phyloP scores from a whole-genome alignment of 495 filamentous ascomycete species.

The Antarctomyces pellizariae region DNA sequence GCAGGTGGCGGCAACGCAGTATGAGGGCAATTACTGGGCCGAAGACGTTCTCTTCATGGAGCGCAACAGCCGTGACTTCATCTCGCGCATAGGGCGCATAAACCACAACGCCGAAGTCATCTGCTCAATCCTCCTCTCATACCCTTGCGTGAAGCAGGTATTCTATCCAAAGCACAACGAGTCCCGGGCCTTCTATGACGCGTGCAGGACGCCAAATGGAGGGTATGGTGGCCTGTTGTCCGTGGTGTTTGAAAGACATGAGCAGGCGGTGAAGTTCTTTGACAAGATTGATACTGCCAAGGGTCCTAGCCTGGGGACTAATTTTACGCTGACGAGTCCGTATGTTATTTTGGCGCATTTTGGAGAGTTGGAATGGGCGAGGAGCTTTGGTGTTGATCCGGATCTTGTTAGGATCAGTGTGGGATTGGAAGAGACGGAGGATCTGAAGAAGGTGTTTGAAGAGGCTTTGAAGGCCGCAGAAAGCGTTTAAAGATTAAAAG shows the following conservation, averaged over 20 bases:
- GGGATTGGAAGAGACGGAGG: constrained; percentile 56
- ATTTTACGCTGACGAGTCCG: constrained; percentile 78
- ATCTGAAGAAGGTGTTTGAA: constrained; percentile 27
- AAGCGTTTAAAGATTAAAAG: too few relatives aligned
- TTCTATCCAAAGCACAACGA: constrained; percentile 68
- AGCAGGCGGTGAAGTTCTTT: constrained; percentile 59
- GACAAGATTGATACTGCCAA: constrained; percentile 74
- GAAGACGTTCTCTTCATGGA: constrained; percentile 91
- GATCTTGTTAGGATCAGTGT: constrained; percentile 73
- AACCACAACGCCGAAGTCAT: constrained; percentile 73
- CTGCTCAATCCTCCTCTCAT: constrained; percentile 33
- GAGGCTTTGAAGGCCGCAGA: constrained; percentile 24
- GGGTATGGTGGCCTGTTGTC: constrained; percentile 86
- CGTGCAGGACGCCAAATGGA: constrained; percentile 44
- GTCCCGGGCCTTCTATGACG: constrained; percentile 51
- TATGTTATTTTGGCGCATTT: constrained; percentile 89
- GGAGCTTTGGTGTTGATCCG: constrained; percentile 49
- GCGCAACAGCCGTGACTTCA: constrained; percentile 85
- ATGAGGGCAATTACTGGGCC: constrained; percentile 79
- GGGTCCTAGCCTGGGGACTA: constrained; percentile 86
- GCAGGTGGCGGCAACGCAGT: constrained; percentile 30
- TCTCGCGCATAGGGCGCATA: constrained; percentile 57
- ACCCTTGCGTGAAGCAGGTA: constrained; percentile 47
- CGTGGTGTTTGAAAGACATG: constrained; percentile 45
- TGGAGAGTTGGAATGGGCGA: constrained; percentile 74